Percentiles rank a stretch among this genome's conserved stretches.
phyloP scores from a whole-genome alignment of 306 rosid genomes.

The Lathyrus aphaca region DNA sequence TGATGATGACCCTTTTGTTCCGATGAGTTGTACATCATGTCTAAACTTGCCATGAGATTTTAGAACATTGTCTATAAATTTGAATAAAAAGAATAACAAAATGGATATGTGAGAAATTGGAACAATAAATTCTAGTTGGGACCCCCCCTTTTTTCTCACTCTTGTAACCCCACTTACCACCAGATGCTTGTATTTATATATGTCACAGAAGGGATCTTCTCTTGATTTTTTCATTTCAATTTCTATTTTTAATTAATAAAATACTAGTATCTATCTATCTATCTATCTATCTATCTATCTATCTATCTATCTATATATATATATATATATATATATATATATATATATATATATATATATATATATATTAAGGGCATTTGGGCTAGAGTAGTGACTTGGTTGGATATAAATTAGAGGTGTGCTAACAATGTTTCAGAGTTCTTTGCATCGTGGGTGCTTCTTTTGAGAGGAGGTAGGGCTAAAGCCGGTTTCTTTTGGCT shows the following conservation, averaged over 20 bases:
- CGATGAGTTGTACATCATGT: conserved; percentile 83
- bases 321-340: too few relatives aligned
- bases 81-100: conserved; percentile 32
- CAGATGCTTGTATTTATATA: conserved; percentile 50
- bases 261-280: too few relatives aligned
- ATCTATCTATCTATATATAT: too few relatives aligned
- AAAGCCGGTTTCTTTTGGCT: too few relatives aligned
- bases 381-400: too few relatives aligned
- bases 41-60: conserved; percentile 81
- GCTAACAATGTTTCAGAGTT: too few relatives aligned
- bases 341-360: too few relatives aligned
- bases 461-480: too few relatives aligned
- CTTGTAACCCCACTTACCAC: conserved; percentile 42
- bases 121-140: conserved; percentile 50
- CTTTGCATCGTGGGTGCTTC: too few relatives aligned
- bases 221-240: neutral
- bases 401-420: too few relatives aligned
- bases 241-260: neutral
- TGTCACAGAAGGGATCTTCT: conserved; percentile 38
- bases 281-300: too few relatives aligned
- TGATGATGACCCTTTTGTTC: conserved; percentile 50
- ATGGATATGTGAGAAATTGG: conserved; percentile 30
- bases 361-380: too few relatives aligned
- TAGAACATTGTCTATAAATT: conserved; percentile 42
- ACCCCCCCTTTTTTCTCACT: conserved; percentile 40